These are phyloP conservation scores for Pichia deserticola DNA, from an alignment of 805 yeast species.

Conservation along the genomic window DNA sequence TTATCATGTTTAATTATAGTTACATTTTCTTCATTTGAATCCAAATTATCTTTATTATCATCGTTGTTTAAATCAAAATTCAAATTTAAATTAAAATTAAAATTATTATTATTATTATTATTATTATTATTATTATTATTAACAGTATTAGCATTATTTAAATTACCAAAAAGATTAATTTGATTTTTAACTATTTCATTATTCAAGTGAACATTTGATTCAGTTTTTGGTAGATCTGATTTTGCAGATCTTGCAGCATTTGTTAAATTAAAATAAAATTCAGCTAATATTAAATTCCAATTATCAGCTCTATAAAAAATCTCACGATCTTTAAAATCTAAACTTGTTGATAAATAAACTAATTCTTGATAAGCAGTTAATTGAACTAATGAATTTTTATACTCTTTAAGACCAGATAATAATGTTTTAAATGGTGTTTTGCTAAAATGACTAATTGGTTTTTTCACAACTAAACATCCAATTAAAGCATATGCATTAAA, in stretches of 20 bases:
- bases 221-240: conserved; percentile 15
- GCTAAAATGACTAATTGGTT: conserved; percentile 51
- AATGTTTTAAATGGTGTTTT: conserved; percentile 58
- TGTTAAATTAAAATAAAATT: conserved; percentile 49
- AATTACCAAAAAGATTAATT: conserved; percentile 23
- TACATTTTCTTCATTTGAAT: not conserved
- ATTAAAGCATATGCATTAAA: conserved; percentile 61
- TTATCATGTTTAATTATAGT: conserved; percentile 1
- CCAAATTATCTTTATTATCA: not conserved
- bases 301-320: conserved; percentile 40
- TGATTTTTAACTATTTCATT: conserved; percentile 2
- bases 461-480: conserved; percentile 64
- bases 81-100: conserved; percentile 13
- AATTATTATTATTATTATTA: conserved; percentile 9
- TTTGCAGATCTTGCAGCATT: conserved; percentile 25
- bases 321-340: conserved; percentile 39
- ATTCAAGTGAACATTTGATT: not conserved
- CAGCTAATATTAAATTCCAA: conserved; percentile 57
- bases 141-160: conserved; percentile 12
- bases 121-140: conserved; percentile 1
- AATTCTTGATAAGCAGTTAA: conserved; percentile 72
- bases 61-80: not conserved
- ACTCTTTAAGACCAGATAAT: conserved; percentile 53
- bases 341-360: conserved; percentile 51
- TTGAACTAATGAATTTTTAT: conserved; percentile 38